Evolutionary conservation across 805 yeast species (phyloP), one percentile per base, ranked within the genome.

Genomic region (Cyberlindnera xishuangbannaensis): DNA sequence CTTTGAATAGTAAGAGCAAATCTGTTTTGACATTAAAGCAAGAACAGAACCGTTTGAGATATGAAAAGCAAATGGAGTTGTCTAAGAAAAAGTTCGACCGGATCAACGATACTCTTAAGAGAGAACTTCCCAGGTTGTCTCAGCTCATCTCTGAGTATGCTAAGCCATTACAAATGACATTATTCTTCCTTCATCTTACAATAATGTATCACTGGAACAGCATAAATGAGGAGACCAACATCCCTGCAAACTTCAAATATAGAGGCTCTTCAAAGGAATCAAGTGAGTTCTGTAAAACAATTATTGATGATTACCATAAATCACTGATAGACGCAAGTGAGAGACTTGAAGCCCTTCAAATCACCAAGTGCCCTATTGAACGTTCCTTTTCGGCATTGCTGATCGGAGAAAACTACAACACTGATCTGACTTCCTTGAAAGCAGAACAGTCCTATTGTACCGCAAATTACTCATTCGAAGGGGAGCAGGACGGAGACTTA

Each of bases 101-200:
- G 9, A 40, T 62, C 22, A 70, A 73, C 45, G 40, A 46, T 5
- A 31, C 43, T 4, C 54, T 76, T 39, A 70, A 71, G 36, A 37
- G 36, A 19, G 81, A 74, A 26, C 45, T 76, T 1, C 78, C 80
- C 0, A 30, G 39, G 4, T 67, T 72, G 30, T 58, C 67, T 35
- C 36, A 51, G 6, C 48, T 66, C 9, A 50, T 65, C 0, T 37
- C 53, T 4, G 29, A 44, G 11, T 46, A 66, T 16, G 45, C 64
- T 25, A 47, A 50, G 16, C 62, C 61, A 5, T 26, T 48, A 3
- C 34, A 28, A 13, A 30, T 21, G 3, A 30, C 68, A 5, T 53
- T 61, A 11, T 72, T 60, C 39, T 74, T 50, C 38, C 48, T 62
- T 4, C 65, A 64, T 22, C 50, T 67, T 20, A 45, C 59, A 6